Conservation (phyloP, 306 rosid genomes). For the Echinosophora koreensis region DNA sequence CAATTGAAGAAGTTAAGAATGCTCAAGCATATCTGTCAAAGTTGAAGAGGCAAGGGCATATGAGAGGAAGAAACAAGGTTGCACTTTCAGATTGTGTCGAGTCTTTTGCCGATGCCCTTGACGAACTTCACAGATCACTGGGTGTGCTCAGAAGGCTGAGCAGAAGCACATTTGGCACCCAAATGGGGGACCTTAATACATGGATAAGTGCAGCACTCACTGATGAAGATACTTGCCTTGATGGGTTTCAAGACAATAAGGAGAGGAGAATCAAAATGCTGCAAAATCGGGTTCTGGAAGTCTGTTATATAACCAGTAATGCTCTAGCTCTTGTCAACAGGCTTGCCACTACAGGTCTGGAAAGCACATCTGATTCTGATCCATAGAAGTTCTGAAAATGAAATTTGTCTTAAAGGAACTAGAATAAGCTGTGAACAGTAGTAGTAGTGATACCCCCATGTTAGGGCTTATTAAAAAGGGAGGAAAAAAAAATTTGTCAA, state of each 20-base stretch:
- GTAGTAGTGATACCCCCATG: background rate
- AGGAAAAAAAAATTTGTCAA: background rate
- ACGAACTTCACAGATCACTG: conserved; percentile 67
- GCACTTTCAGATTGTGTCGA: conserved; percentile 76
- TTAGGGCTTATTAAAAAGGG: background rate
- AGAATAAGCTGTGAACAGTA: background rate
- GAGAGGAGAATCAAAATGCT: conserved; percentile 46
- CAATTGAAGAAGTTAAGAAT: conserved; percentile 57
- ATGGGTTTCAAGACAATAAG: conserved; percentile 59
- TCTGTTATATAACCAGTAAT: conserved; percentile 58
- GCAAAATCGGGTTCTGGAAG: conserved; percentile 51
- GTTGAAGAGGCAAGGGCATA: conserved; percentile 34
- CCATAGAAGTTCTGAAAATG: conserved; percentile 39
- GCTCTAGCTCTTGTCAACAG: conserved; percentile 74
- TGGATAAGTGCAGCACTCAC: conserved; percentile 84
- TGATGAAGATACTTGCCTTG: conserved; percentile 64
- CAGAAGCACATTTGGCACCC: conserved; percentile 58
- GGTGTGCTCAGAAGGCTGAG: conserved; percentile 63
- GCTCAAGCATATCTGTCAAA: conserved; percentile 44
- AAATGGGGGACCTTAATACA: conserved; percentile 66
- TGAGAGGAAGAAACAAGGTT: conserved; percentile 46
- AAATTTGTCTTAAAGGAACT: background rate
- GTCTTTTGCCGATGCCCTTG: conserved; percentile 54
- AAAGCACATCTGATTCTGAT: conserved; percentile 33
- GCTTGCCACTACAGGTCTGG: conserved; percentile 61